phyloP scores from a whole-genome alignment of 2,329 filamentous ascomycete species.

The Sordariomycetes sp. region DNA sequence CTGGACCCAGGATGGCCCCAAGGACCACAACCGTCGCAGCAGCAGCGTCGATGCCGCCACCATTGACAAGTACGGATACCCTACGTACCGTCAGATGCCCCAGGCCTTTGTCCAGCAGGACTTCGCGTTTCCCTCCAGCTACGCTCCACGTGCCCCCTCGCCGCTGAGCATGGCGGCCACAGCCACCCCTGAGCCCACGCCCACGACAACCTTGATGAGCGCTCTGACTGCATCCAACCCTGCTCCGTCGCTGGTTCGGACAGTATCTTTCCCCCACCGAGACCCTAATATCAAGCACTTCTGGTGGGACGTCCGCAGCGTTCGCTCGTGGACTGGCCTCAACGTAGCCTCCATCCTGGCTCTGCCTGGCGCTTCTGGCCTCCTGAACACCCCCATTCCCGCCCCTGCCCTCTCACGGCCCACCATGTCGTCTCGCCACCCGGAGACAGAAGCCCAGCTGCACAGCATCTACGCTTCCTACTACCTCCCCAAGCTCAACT shows the following conservation, averaged over 20 bases:
- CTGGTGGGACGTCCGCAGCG: conserved; percentile 92
- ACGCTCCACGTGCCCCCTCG: conserved; percentile 35
- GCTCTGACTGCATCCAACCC: conserved; percentile 78
- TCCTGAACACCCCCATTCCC: conserved; percentile 63
- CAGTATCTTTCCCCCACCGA: conserved; percentile 59
- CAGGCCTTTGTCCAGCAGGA: conserved; percentile 22
- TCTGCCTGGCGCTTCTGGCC: conserved; percentile 61
- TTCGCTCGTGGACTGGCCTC: conserved; percentile 78
- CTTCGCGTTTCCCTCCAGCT: conserved; percentile 36
- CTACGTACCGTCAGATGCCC: conserved; percentile 74
- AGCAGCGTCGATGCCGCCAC: conserved; percentile 56
- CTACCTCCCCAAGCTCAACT: conserved; percentile 81
- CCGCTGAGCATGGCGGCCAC: conserved; percentile 29
- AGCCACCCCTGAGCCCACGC: conserved; percentile 30
- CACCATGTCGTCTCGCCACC: conserved; percentile 50
- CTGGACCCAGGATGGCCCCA: conserved; percentile 31
- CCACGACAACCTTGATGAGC: conserved; percentile 61
- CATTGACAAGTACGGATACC: conserved; percentile 66
- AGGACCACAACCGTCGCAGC: conserved; percentile 36
- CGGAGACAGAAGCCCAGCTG: conserved; percentile 70
- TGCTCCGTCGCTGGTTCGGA: conserved; percentile 71
- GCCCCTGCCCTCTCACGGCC: conserved; percentile 52
- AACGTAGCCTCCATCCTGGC: conserved; percentile 60
- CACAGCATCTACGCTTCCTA: conserved; percentile 67
- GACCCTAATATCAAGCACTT: conserved; percentile 71